Evolutionary conservation across 805 yeast genomes (phyloP).

Genomic region (Ogataea philodendri): DNA sequence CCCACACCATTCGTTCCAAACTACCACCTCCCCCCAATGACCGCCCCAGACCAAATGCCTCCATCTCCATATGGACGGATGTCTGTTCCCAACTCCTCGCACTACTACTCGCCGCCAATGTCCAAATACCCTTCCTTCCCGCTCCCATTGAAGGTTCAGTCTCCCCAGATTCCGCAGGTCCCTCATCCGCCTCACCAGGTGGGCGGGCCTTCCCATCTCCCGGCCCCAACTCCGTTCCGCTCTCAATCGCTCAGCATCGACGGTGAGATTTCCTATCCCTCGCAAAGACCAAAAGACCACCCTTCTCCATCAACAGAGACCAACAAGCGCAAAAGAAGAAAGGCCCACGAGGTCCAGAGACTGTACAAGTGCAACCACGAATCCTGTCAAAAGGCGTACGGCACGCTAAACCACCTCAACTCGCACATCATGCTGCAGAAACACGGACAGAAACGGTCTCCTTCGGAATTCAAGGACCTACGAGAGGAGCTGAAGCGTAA

Average conservation of each 20-base stretch:
- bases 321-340: constrained; percentile 49
- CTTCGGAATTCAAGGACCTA: constrained; percentile 53
- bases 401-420: constrained; percentile 58
- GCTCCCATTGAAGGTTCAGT: constrained; percentile 8
- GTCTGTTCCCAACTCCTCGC: constrained; percentile 7
- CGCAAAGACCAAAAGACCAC: constrained; percentile 3
- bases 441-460: constrained; percentile 54
- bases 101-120: constrained; percentile 8
- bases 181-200: constrained; percentile 8
- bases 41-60: constrained; percentile 4
- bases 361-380: constrained; percentile 47
- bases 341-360: constrained; percentile 55
- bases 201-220: constrained; percentile 9
- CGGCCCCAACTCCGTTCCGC: constrained; percentile 11
- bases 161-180: constrained; percentile 8
- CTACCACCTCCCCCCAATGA: constrained; percentile 8
- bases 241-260: constrained; percentile 12
- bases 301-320: constrained; percentile 8
- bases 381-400: constrained; percentile 53
- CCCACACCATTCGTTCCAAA: constrained; percentile 17
- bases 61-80: constrained; percentile 8
- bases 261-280: constrained; percentile 5
- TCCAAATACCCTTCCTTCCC: constrained; percentile 11
- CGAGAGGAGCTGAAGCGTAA: constrained; percentile 41
- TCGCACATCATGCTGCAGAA: constrained; percentile 53